These are phyloP conservation scores for Pythium myriotylum DNA, from an alignment of 352 stramenopile species.

Conservation along the genomic window DNA sequence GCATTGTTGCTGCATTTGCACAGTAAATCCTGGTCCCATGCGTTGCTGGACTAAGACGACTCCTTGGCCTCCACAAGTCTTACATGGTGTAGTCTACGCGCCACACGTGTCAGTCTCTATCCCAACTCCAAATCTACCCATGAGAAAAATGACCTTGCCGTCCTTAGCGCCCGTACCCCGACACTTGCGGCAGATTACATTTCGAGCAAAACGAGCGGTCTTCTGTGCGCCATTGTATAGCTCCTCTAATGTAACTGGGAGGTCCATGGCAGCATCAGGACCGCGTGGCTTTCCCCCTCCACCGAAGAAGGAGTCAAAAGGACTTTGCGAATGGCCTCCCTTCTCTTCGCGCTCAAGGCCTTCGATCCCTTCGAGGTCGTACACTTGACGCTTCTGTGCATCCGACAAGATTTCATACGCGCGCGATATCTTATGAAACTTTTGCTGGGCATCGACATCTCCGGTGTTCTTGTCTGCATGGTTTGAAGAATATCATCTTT, in stretches of 20 bases:
- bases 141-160: conserved; percentile 47
- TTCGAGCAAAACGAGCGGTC: conserved; percentile 63
- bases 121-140: background rate
- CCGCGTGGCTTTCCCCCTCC: conserved; percentile 70
- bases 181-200: conserved; percentile 87
- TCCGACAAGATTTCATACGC: conserved; percentile 93
- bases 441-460: conserved; percentile 74
- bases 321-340: conserved; percentile 47
- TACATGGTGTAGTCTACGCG: conserved; percentile 60
- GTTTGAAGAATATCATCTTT: background rate
- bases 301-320: conserved; percentile 84
- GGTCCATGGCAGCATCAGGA: conserved; percentile 72
- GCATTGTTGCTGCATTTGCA: conserved; percentile 90
- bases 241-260: conserved; percentile 83
- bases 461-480: conserved; percentile 82
- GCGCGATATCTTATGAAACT: conserved; percentile 90
- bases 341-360: conserved; percentile 81
- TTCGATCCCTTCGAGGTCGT: conserved; percentile 92
- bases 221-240: conserved; percentile 86
- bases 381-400: conserved; percentile 87
- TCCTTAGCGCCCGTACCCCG: conserved; percentile 81
- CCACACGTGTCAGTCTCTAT: background rate
- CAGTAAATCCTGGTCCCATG: conserved; percentile 85
- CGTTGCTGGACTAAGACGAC: conserved; percentile 83
- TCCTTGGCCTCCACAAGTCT: conserved; percentile 69